Base-by-base conservation (phyloP, 768 basidiomycete genomes). In the Phylloporus arenicola region DNA sequence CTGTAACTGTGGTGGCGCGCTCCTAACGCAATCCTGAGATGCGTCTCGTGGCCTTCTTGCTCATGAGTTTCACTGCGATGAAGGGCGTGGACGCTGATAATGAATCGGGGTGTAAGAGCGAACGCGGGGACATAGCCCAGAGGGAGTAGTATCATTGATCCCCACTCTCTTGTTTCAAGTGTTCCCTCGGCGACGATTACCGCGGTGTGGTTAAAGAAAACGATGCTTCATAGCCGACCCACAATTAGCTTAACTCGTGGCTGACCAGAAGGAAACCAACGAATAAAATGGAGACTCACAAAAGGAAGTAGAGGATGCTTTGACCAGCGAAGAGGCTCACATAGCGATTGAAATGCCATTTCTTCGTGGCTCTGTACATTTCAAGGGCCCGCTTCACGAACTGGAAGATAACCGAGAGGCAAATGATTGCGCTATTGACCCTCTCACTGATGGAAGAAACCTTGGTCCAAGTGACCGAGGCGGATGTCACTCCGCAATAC, bases 291-390 rank as follows among this genome's bases (percentile, higher is more conserved):
- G 6, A 13, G 35, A 50, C 53, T n/a, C 41, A 57, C 56, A 38
- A 55, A 10, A 55, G n/a, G 13, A 57, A 57, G 24, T 48, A 55
- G 11, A 57, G 35, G 10, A 51, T 25, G 29, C 56, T 48, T 33
- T 55, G 47, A 6, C 20, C 13, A 11, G 37, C 44, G 9, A 57
- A 50, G 19, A 51, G 14, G 27, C 31, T 45, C 49, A 55, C 41
- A 12, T 55, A 51, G 4, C 20, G 50, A 30, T 57, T 55, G 27
- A 48, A 44, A 34, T 51, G 41, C 38, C 31, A 57, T 12, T 6
- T 33, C 13, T 43, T 44, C 31, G 47, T 43, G 25, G 39, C 22
- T 12, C 16, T 45, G 42, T 57, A 51, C 33, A 49, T 49, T n/a
- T 38, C 30, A 19, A 48, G 5, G 10, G 41, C 19, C n/a, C 42